Base-by-base conservation (phyloP, 2,329 filamentous ascomycete species). In the Colletotrichum sidae region DNA sequence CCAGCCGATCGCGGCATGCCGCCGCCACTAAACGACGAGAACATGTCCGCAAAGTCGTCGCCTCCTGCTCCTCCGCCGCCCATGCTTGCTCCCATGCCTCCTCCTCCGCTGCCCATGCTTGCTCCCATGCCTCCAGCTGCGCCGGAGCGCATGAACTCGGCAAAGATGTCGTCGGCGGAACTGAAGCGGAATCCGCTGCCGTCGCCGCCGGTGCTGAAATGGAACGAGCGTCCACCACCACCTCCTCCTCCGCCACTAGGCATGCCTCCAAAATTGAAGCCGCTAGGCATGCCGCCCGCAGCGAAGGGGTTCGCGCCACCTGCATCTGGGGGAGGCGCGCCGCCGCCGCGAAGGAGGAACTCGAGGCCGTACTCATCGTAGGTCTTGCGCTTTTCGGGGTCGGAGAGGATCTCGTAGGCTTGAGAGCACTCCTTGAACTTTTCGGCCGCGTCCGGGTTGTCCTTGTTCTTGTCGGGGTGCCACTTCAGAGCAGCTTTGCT, bases 371-470 rank as follows among this genome's bases (percentile, higher is more conserved):
- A 97, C 76, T 95, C 90, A 77, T 99, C 96, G 77, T 99, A 99
- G 46, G 90, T 90, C 79, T 97, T 96, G 74, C 96, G 91, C 81
- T 98, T 99, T 77, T 98, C 94, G 66, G 95, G 94, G 74, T 99
- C 96, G 67, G 93, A 97, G 3, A 99, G 89, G 72, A 99, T 97
- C 81, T 99, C 96, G 82, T 97, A 99, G 62, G 96, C 96, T 81
- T 98, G 94, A 1, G 94, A 97, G 69, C 94, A 92, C 78, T 98
- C 96, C 82, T 99, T 99, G 86, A 99, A 99, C 80, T 95, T 97
- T 77, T 98, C 96, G 67, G 88, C 84, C 8, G 95, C 93, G 56
- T 88, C 82, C 37, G 94, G 89, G 72, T 95, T 94, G 80, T 97
- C 90, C 79, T 94, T 94, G 85, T 98, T 99, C 86, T 98, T 99